Base-by-base conservation (phyloP, 2,329 filamentous ascomycete species). In the Fusarium sp. region DNA sequence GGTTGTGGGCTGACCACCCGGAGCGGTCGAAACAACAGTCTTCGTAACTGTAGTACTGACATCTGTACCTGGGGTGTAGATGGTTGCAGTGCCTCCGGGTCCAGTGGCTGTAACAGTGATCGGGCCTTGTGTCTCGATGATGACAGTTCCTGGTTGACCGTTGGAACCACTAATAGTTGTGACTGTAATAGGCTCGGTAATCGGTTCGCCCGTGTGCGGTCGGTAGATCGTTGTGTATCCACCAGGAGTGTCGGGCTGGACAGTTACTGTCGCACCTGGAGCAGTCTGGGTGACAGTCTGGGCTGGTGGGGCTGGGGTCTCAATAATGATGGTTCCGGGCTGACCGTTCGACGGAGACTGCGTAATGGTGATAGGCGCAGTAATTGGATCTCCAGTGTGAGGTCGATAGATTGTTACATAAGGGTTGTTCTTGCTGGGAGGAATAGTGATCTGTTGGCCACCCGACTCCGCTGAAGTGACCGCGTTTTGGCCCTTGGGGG, bases 111-210 rank as follows among this genome's bases (percentile, higher is more conserved):
- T 44, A 24, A 69, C 22, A 3, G 67, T 69, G 4, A 69, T 40
- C 9, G 67, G 67, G 3, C 56, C 62, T 30, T 69, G 67, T 34
- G 67, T 69, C 48, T 69, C 67, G 32, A 69, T 70, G 20, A 69
- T 54, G 18, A 69, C 60, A 5, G 67, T 69, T n/a, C 67, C 67
- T 12, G 66, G 60, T n/a, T 69, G 60, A 7, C 65, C 66, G 5
- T 62, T 65, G n/a, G 60, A 62, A 25, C 63, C 63, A 18, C 32
- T 44, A 8, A 67, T 67, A 11, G 63, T 67, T 46, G 62, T 70
- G 38, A 70, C 47, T 6, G 67, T 70, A 8, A 70, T 59, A 10
- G 67, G 67, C 32, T 62, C 47, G 9, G 62, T 54, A 22, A 70
- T 70, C 11, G 53, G 67, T 3, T 47, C 43, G 4, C 67, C 67